Evolutionary conservation across 139 green algal species (phyloP), one percentile per base, ranked within the genome.

Genomic region (Tetradesmus lagerheimii): DNA sequence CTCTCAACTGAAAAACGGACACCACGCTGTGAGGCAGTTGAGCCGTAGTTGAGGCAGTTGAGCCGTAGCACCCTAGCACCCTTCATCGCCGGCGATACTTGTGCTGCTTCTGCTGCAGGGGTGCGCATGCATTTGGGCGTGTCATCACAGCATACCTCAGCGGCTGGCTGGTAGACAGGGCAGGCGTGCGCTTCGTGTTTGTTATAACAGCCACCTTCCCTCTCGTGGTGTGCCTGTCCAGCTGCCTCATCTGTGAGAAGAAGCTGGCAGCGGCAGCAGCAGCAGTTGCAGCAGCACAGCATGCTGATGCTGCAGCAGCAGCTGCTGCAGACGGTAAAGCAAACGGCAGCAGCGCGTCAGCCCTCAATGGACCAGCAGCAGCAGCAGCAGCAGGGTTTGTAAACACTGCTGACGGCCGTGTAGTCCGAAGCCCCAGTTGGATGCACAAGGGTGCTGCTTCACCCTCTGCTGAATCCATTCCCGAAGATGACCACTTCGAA

Each of bases 91-190:
- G 50, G 20, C 31, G 57, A 20, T 71, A 23, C 23, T 47, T 37
- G 9, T 53, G 76, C 23, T 29, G 16, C 76, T 53, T n/a, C 67
- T 39, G 67, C 35, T 80, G 83, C 83, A 77, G 83, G 83, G 83
- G 38, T 16, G 11, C 38, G 0, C 83, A 88, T n/a, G 83, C 83
- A 11, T 64, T 80, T 64, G 83, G 83, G 16, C 83, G 83, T 20
- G 38, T 88, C 15, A 80, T 88, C 62, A 88, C 83, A 27, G 83
- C 83, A 16, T 88, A 88, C n/a, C 64, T 88, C 38, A 88, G 83
- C 18, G 83, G 83, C 27, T 88, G 83, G 83, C 25, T 88, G 6
- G 83, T 88, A 12, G 83, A 64, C 12, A 64, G 53, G 38, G 38
- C 47, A 11, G 83, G 83, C 3, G 43, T 53, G 27, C 31, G 71